These are phyloP conservation scores for Eucalyptus rudis DNA, from an alignment of 345 rosid species.

Conservation along the genomic window DNA sequence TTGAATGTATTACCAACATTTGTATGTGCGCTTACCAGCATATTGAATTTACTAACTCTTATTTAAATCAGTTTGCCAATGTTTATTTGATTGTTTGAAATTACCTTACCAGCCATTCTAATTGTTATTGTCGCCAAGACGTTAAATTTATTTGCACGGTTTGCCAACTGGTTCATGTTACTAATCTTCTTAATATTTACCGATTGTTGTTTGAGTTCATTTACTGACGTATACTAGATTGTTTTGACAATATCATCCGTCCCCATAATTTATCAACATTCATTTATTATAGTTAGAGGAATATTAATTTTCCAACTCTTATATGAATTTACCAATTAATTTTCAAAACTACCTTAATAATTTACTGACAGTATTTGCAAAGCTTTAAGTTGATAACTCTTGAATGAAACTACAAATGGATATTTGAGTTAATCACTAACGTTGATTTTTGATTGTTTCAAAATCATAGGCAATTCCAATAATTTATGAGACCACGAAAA, in stretches of 20 bases:
- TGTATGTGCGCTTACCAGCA: rapidly evolving
- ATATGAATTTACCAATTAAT: neutral
- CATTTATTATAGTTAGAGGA: neutral
- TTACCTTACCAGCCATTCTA: neutral
- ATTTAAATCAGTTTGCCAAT: neutral
- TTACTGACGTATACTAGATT: neutral
- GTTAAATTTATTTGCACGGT: neutral
- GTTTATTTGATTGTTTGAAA: neutral
- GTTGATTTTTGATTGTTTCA: neutral
- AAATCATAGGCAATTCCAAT: neutral
- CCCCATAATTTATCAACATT: neutral
- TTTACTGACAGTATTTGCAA: neutral
- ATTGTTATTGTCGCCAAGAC: neutral
- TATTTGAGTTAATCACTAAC: neutral
- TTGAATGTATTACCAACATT: neutral
- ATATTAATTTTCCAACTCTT: neutral
- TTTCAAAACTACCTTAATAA: neutral
- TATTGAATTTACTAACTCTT: neutral
- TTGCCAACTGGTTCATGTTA: neutral
- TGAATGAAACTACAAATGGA: neutral
- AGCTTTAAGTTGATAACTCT: neutral
- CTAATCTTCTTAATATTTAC: neutral
- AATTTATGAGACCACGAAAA: no score
- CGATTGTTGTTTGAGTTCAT: neutral
- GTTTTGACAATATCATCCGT: neutral